Conservation (phyloP, 2,329 filamentous ascomycete species). For the Colletotrichum trifolii region DNA sequence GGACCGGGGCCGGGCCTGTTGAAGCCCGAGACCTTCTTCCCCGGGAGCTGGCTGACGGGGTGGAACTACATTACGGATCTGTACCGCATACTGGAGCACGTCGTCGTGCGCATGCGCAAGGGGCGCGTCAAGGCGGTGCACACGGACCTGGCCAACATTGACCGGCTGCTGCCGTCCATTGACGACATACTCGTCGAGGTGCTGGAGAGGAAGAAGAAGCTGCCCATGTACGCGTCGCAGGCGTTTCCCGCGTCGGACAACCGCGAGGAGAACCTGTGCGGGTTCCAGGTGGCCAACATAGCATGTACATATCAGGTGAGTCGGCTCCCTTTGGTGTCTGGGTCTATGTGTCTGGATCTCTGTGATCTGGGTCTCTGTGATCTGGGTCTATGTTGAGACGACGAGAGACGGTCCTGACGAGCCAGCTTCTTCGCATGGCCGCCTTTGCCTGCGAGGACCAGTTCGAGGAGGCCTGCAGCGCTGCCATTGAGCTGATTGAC, state of each 20-base stretch:
- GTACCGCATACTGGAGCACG: conserved; percentile 66
- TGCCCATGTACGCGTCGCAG: conserved; percentile 21
- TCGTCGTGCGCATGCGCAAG: conserved; percentile 42
- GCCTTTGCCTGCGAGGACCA: conserved; percentile 36
- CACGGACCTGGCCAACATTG: conserved; percentile 19
- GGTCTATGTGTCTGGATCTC: no score
- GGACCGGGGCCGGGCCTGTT: neutral
- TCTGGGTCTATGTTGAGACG: no score
- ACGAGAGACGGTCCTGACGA: no score
- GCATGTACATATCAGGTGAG: conserved; percentile 45
- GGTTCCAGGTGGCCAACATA: conserved; percentile 51
- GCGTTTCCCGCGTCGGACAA: conserved; percentile 27
- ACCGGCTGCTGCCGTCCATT: conserved; percentile 29
- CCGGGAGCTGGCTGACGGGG: conserved; percentile 59
- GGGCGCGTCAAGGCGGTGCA: conserved; percentile 31
- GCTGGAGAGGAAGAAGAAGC: conserved; percentile 18
- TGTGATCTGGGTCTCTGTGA: no score
- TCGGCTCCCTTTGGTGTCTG: neutral
- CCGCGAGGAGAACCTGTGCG: conserved; percentile 44
- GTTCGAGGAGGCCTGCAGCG: conserved; percentile 35
- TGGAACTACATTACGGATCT: conserved; percentile 69
- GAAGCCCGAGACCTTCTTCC: conserved; percentile 13
- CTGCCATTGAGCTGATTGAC: conserved; percentile 31
- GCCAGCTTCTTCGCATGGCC: conserved; percentile 35
- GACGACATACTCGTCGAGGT: conserved; percentile 30